phyloP scores from a whole-genome alignment of 2,329 filamentous ascomycete genomes.

The Cladophialophora bantiana region DNA sequence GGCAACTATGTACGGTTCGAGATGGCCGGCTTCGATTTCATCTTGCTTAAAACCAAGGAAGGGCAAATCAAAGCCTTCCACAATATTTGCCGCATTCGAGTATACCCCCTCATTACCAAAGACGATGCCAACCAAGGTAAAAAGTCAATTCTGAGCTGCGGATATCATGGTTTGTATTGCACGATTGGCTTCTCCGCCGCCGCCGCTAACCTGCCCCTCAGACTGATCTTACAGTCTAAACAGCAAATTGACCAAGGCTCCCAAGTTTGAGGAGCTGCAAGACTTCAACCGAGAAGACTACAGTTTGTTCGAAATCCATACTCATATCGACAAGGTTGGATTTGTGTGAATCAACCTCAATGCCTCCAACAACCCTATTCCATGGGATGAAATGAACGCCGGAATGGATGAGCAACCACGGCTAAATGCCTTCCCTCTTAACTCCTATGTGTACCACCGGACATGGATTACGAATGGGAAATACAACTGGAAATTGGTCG shows the following conservation, averaged over 20 bases:
- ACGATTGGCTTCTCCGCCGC: constrained; percentile 55
- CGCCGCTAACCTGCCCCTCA: not conserved
- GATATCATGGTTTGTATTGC: constrained; percentile 57
- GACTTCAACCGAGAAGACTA: constrained; percentile 66
- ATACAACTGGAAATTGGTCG: constrained; percentile 40
- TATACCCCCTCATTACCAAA: constrained; percentile 59
- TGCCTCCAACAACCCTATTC: constrained; percentile 19
- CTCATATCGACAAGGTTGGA: constrained; percentile 32
- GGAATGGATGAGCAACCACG: constrained; percentile 55
- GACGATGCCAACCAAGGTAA: constrained; percentile 35
- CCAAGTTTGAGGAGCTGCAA: constrained; percentile 62
- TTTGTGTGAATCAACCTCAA: constrained; percentile 39
- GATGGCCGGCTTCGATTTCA: constrained; percentile 61
- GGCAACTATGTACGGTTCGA: constrained; percentile 49
- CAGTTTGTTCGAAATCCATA: constrained; percentile 53
- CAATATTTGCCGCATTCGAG: constrained; percentile 68
- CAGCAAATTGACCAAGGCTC: constrained; percentile 67
- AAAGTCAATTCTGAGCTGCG: constrained; percentile 60
- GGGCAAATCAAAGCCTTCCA: constrained; percentile 67
- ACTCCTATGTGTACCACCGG: constrained; percentile 58
- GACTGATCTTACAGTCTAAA: constrained; percentile 68
- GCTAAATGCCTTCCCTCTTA: constrained; percentile 60
- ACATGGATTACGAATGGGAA: constrained; percentile 29
- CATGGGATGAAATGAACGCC: constrained; percentile 33
- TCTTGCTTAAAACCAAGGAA: constrained; percentile 59